These are phyloP conservation scores for Pholiota molesta DNA, from an alignment of 768 basidiomycete genomes.

Conservation along the genomic window DNA sequence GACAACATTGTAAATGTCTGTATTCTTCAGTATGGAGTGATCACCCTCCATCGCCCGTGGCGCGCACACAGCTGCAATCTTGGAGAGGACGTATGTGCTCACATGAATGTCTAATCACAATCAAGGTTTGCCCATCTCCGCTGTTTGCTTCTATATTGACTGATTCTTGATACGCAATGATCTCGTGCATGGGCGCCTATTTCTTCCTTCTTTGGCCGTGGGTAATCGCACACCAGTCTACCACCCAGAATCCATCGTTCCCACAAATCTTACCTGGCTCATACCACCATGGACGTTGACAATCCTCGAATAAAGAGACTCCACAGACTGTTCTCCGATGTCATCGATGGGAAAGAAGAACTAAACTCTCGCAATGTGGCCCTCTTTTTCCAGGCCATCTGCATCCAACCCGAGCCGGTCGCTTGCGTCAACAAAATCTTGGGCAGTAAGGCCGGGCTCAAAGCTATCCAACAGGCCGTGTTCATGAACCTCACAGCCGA, in stretches of 20 bases:
- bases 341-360: constrained; percentile 6
- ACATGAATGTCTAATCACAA: not conserved
- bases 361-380: constrained; percentile 28
- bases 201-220: constrained; percentile 5
- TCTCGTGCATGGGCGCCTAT: constrained; percentile 12
- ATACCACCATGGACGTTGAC: not conserved
- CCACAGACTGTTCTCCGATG: constrained; percentile 8
- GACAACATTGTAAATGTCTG: no score
- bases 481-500: constrained; percentile 35
- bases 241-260: not conserved
- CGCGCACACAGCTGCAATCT: no score
- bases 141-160: not conserved
- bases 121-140: not conserved
- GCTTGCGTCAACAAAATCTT: constrained; percentile 41
- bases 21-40: no score
- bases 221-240: not conserved
- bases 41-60: no score
- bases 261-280: not conserved
- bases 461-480: constrained; percentile 43
- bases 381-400: constrained; percentile 52
- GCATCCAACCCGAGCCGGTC: constrained; percentile 38
- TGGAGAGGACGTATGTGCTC: no score
- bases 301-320: constrained; percentile 12
- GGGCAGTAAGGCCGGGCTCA: constrained; percentile 36
- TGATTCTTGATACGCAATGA: not conserved